phyloP scores from a whole-genome alignment of 805 yeast genomes.

The Pichia californica region DNA sequence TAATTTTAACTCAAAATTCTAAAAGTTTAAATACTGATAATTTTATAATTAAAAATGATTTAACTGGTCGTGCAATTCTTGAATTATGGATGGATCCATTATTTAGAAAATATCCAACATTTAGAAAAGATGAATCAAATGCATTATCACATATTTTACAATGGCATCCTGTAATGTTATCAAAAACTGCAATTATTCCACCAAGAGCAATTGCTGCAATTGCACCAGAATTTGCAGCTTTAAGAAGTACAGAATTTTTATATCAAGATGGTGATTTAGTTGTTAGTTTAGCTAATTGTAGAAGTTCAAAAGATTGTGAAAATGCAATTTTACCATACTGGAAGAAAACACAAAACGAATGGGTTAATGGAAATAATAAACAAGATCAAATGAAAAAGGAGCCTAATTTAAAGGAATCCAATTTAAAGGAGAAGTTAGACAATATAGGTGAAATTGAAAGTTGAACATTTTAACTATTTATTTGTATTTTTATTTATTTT shows the following conservation, averaged over 20 bases:
- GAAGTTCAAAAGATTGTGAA: constrained; percentile 45
- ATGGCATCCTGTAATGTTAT: constrained; percentile 85
- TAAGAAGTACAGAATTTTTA: constrained; percentile 30
- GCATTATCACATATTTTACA: constrained; percentile 83
- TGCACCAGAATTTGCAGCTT: neutral
- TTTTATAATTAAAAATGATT: constrained; percentile 63
- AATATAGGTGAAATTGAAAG: neutral
- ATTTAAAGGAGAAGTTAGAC: neutral
- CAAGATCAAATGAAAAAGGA: neutral
- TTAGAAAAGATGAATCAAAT: constrained; percentile 52
- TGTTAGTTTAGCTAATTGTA: constrained; percentile 56
- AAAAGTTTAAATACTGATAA: constrained; percentile 60
- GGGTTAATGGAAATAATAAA: neutral
- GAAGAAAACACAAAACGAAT: neutral
- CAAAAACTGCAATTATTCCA: constrained; percentile 68
- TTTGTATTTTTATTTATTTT: too few relatives aligned
- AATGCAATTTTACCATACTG: constrained; percentile 10
- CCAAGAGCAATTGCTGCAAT: constrained; percentile 7
- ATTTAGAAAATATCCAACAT: constrained; percentile 58
- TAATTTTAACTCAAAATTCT: constrained; percentile 66
- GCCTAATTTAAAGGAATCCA: too few relatives aligned
- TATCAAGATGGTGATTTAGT: constrained; percentile 65
- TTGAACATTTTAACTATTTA: too few relatives aligned
- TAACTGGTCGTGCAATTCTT: constrained; percentile 58
- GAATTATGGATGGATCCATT: constrained; percentile 77